phyloP scores from a whole-genome alignment of 306 rosid genomes.

The Trifolium repens region DNA sequence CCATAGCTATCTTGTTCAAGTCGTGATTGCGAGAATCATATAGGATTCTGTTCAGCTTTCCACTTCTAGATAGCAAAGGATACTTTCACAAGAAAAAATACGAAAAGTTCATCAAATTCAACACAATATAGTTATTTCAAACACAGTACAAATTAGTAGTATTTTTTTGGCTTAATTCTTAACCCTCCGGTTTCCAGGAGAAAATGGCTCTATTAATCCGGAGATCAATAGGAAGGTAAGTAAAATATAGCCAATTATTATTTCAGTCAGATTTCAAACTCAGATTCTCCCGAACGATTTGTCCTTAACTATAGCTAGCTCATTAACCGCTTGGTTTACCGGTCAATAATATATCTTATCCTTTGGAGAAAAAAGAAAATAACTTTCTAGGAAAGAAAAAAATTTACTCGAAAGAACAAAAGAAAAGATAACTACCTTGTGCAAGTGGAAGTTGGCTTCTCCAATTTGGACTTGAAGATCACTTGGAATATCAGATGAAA shows the following conservation, averaged over 20 bases:
- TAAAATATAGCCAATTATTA: not conserved
- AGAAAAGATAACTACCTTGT: conserved; percentile 66
- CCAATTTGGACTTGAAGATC: conserved; percentile 79
- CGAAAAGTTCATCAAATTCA: conserved; percentile 37
- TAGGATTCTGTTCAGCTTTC: conserved; percentile 86
- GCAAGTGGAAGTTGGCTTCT: conserved; percentile 75
- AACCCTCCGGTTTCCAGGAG: not conserved
- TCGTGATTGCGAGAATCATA: conserved; percentile 73
- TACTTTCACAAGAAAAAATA: conserved; percentile 54
- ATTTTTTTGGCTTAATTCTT: not conserved
- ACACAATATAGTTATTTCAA: conserved; percentile 14
- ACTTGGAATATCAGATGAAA: conserved; percentile 91
- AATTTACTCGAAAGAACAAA: not conserved
- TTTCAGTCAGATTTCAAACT: not conserved
- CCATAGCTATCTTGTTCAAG: conserved; percentile 66
- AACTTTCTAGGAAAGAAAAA: not conserved
- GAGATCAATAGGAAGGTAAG: not conserved
- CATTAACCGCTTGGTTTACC: not conserved
- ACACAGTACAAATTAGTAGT: not conserved
- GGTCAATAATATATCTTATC: not conserved
- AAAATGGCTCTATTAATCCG: not conserved
- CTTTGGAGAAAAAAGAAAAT: not conserved
- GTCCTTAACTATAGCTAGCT: not conserved
- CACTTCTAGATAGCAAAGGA: conserved; percentile 92
- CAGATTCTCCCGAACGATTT: not conserved